Evolutionary conservation across 2,329 filamentous ascomycete species (phyloP), one percentile per base, ranked within the genome.

Genomic region (Tricladium varicosporioides): DNA sequence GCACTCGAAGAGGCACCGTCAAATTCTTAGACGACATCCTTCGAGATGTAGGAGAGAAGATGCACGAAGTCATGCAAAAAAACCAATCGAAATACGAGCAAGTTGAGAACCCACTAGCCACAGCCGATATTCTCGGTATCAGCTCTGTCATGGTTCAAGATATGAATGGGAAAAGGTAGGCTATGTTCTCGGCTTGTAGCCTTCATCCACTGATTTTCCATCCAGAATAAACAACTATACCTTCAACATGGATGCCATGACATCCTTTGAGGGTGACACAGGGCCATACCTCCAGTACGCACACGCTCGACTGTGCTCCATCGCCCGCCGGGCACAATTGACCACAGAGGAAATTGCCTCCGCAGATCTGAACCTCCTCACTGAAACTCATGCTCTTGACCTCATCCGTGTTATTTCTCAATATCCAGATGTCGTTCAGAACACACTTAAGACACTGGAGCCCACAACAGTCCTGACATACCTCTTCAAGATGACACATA

Each of bases 101-200:
- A 74, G 87, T 99, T 16, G 89, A 87, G 69, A 80, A 97, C 72
- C 93, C 93, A 0, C 86, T 85, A 54, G 82, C 84, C 54, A 89
- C 87, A 9, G 92, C 94, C 60, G 94, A 97, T 75, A 91, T 84
- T 10, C 82, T 97, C 2, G 94, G 93, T 62, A 97, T 97, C 71
- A 92, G 89, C 63, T 88, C 89, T 70, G 93, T 97, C 70, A 97
- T 97, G 92, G 91, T 96, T 16, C 93, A 97, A 75, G 94, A 97
- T 70, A 96, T 97, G 91, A 89, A 84, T 63, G 94, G 93, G 72
- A 97, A 97, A 84, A 84, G 90, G 87, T 88, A 74, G 63, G 81
- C 68, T 14, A 22, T 45, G 19, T 2, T 22, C 16, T 44, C 16
- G 36, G 7, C 5, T 5, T 16, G 22, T 27, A 11, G 2, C 27